These are phyloP conservation scores for Gynochthodes officinalis DNA, from an alignment of 257 asterid species.

Conservation along the genomic window DNA sequence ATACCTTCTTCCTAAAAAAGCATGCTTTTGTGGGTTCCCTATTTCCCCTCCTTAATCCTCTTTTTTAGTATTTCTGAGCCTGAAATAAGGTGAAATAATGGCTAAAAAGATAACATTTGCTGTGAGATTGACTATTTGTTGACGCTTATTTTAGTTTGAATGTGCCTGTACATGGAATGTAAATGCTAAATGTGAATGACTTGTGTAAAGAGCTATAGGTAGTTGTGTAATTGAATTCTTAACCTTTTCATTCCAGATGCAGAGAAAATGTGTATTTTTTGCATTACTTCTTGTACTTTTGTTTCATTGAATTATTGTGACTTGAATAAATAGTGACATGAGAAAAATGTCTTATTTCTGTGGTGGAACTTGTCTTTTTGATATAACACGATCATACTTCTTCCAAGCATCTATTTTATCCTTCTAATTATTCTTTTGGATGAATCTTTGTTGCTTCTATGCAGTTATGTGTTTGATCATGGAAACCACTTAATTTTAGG, in stretches of 20 bases:
- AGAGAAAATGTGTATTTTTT: neutral
- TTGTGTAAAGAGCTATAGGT: neutral
- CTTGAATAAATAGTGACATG: neutral
- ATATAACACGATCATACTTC: neutral
- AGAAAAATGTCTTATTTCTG: neutral
- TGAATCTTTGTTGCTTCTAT: neutral
- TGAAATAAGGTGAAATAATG: neutral
- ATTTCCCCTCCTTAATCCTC: neutral
- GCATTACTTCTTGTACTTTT: neutral
- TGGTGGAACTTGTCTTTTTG: too few relatives aligned
- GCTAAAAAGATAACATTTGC: neutral
- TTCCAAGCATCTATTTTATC: neutral
- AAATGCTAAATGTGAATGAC: neutral
- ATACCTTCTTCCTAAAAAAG: conserved; percentile 41
- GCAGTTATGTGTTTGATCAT: too few relatives aligned
- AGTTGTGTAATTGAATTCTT: neutral
- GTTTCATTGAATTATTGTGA: neutral
- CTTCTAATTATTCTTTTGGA: neutral
- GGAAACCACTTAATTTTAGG: neutral
- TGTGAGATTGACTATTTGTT: neutral
- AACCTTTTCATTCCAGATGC: neutral
- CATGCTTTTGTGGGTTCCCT: conserved; percentile 48
- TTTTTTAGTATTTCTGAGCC: neutral
- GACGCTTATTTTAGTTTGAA: neutral
- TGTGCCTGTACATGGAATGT: neutral